These are phyloP conservation scores for Ceriops zippeliana DNA, from an alignment of 345 rosid genomes.

Conservation along the genomic window DNA sequence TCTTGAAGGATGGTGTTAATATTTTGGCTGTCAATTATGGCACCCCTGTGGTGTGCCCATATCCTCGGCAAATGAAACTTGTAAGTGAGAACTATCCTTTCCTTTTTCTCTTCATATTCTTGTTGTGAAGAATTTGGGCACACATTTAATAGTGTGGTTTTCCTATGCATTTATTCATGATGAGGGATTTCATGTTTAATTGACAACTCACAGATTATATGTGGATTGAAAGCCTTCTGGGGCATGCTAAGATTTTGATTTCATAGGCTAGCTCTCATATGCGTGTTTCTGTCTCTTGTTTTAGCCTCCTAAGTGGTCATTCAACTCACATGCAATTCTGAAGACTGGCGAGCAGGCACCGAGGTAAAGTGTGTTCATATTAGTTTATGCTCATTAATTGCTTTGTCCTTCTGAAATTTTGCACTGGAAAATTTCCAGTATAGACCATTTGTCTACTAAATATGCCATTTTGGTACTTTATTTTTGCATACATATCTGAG, in stretches of 20 bases:
- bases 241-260: background rate
- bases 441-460: too few relatives aligned
- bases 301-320: constrained; percentile 89
- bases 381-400: background rate
- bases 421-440: background rate
- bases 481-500: background rate
- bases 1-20: constrained; percentile 70
- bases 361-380: constrained; percentile 43
- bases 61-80: constrained; percentile 66
- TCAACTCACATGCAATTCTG: constrained; percentile 75
- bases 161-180: background rate
- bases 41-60: constrained; percentile 70
- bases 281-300: constrained; percentile 16
- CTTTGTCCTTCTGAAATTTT: background rate
- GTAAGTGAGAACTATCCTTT: constrained; percentile 43
- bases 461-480: too few relatives aligned
- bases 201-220: background rate
- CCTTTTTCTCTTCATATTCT: constrained; percentile 4
- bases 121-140: background rate
- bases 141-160: background rate
- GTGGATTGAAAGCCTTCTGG: background rate
- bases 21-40: constrained; percentile 83
- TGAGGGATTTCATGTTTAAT: constrained; percentile 1
- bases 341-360: constrained; percentile 83
- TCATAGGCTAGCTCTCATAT: constrained; percentile 17